These are phyloP conservation scores for Prosopis cineraria DNA, from an alignment of 306 rosid species.

Conservation along the genomic window DNA sequence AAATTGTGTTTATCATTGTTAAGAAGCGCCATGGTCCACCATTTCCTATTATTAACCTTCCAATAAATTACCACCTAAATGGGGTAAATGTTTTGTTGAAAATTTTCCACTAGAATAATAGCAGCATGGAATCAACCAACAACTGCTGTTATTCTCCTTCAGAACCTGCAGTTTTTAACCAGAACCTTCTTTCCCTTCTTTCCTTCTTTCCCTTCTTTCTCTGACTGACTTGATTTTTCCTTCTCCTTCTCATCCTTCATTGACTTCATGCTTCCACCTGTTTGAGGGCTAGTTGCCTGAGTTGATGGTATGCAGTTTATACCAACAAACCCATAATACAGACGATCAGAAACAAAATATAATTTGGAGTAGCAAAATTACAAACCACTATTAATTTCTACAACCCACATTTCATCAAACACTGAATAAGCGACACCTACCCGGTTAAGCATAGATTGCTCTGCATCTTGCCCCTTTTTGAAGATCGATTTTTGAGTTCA, in stretches of 20 bases:
- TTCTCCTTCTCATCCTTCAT: slow-evolving; percentile 80
- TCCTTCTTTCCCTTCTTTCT: slow-evolving; percentile 89
- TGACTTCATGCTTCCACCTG: slow-evolving; percentile 90
- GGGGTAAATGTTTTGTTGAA: neutral
- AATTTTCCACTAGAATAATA: neutral
- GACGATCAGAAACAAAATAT: neutral
- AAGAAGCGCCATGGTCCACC: neutral
- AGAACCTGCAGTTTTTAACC: slow-evolving; percentile 92
- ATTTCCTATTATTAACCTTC: neutral
- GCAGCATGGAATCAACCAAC: slow-evolving; percentile 25
- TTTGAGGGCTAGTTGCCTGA: slow-evolving; percentile 90
- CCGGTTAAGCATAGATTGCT: slow-evolving; percentile 74
- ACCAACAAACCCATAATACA: slow-evolving; percentile 15
- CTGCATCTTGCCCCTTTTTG: slow-evolving; percentile 88
- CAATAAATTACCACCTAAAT: neutral
- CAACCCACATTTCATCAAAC: neutral
- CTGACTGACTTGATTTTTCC: slow-evolving; percentile 74
- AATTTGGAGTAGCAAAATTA: neutral
- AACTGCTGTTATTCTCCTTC: slow-evolving; percentile 98
- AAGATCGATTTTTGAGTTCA: slow-evolving; percentile 73
- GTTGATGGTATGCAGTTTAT: slow-evolving; percentile 20
- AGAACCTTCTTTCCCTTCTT: slow-evolving; percentile 72
- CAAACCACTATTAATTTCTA: neutral
- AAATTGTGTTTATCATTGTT: neutral
- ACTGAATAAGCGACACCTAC: slow-evolving; percentile 48